Base-by-base conservation (phyloP, 1,284 basidiomycete species). In the Fereydounia khargensis region DNA sequence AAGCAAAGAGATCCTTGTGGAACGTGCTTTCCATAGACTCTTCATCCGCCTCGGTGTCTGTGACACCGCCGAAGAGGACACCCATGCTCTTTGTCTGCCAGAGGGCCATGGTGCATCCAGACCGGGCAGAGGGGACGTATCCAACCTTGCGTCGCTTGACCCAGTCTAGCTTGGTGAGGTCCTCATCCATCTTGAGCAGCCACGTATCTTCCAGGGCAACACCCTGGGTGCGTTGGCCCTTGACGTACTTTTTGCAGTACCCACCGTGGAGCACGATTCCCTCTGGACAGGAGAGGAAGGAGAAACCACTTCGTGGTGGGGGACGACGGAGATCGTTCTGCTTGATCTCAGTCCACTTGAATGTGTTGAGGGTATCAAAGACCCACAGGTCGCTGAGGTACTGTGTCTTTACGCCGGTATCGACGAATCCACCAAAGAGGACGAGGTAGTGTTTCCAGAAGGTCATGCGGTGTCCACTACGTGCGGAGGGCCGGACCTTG, bases 201-300 rank as follows among this genome's bases (percentile, higher is more conserved):
- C 91, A 95, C 0, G 88, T 88, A 68, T 96, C 91, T 25, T 92
- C 89, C 4, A 94, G 80, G 75, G 89, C 90, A 9, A 91, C 81
- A 2, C 91, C 91, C 28, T 91, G 80, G 0, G 88, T 85, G 3
- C 88, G 53, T 70, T 91, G 89, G 0, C 89, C 89, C 70, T 92
- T 92, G 31, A 81, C 78, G 65, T 94, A 95, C 73, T 89, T 87
- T 73, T 95, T 95, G 71, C 87, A 89, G 74, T 95, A 96, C 0
- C 91, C 91, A 14, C 90, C 91, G 65, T 92, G 85, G 8, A 96
- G 74, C 3, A 94, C 74, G 6, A 92, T 83, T 0, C 91, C 91
- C 8, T 95, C 90, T 0, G 85, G 70, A 1, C 82, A 84, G 0
- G 91, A 79, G 1, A 96, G 79, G 70, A 95, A 88, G 0, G 89